A percentile compares a stretch with the other conserved stretches of the same genome.
Conservation (phyloP, 78 protist species). For the Dictyostelium brefeldianum region DNA sequence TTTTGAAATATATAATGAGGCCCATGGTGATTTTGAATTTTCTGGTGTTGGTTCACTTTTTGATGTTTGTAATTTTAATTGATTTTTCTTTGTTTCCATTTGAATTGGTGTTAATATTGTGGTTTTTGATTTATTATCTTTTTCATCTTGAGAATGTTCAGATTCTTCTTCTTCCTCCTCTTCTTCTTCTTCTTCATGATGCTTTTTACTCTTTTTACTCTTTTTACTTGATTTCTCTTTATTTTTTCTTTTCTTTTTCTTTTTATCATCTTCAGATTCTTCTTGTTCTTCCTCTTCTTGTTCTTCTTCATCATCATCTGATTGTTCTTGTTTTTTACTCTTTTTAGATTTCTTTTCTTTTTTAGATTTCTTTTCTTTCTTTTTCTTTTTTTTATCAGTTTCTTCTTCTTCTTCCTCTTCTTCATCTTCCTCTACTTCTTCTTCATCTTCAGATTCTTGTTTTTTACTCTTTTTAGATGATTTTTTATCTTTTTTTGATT, state of each 20-base stretch:
- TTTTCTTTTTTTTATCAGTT: background rate
- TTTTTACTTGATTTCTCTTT: background rate
- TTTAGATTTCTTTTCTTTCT: constrained; percentile 10
- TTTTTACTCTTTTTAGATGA: constrained; percentile 10
- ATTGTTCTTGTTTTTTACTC: background rate
- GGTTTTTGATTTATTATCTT: background rate
- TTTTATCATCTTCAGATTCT: background rate
- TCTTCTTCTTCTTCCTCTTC: constrained; percentile 10
- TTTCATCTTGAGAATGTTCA: background rate
- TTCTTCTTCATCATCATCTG: constrained; percentile 4
- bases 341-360: background rate
- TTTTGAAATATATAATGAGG: constrained; percentile 21
- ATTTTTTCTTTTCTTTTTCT: constrained; percentile 26
- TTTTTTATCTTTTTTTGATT: constrained; percentile 1
- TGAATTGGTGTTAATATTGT: background rate
- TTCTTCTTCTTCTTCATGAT: background rate
- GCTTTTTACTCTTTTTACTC: constrained; percentile 3
- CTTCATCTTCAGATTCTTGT: constrained; percentile 2
- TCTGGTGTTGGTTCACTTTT: constrained; percentile 22
- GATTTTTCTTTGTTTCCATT: background rate
- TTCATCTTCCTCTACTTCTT: background rate
- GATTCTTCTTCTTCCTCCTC: background rate
- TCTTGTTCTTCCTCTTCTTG: constrained; percentile 7
- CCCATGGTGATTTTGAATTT: background rate
- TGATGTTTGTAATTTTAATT: background rate